phyloP scores from a whole-genome alignment of 108 stramenopile genomes.

The Fragilaria crotonensis region DNA sequence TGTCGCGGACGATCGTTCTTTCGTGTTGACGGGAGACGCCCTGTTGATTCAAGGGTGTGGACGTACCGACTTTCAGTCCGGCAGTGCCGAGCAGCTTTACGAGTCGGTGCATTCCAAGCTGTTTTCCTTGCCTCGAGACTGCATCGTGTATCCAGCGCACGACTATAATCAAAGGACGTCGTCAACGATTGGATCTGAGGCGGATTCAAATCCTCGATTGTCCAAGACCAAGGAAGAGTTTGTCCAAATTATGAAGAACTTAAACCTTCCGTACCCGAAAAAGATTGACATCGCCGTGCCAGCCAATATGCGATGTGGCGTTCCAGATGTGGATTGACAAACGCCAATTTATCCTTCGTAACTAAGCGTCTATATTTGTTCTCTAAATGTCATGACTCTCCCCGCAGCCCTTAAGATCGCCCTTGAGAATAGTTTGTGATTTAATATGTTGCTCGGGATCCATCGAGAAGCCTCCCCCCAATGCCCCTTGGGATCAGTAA shows the following conservation, averaged over 20 bases:
- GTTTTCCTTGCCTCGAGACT: slow-evolving; percentile 64
- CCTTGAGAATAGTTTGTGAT: too few species aligned
- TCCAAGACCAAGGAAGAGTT: slow-evolving; percentile 75
- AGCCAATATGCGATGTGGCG: slow-evolving; percentile 84
- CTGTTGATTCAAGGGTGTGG: slow-evolving; percentile 79
- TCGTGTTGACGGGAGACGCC: slow-evolving; percentile 88
- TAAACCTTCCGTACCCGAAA: slow-evolving; percentile 69
- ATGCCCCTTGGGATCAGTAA: neutral
- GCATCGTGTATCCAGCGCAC: slow-evolving; percentile 83
- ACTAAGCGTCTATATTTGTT: too few species aligned
- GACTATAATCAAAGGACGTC: slow-evolving; percentile 71
- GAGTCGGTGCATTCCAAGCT: slow-evolving; percentile 63
- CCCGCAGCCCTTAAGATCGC: too few species aligned
- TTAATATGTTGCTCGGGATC: too few species aligned
- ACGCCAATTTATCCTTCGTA: too few species aligned
- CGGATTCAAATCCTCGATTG: slow-evolving; percentile 58
- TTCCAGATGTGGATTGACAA: slow-evolving; percentile 26
- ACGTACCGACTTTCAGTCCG: slow-evolving; percentile 83
- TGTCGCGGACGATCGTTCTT: slow-evolving; percentile 69
- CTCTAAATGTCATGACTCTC: too few species aligned
- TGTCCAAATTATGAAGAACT: slow-evolving; percentile 78
- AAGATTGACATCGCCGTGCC: slow-evolving; percentile 79
- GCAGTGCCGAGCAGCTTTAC: slow-evolving; percentile 58
- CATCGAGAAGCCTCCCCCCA: too few species aligned
- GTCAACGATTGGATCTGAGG: slow-evolving; percentile 69